Percentiles rank a stretch among this genome's conserved stretches.
Conservation (phyloP, 2,329 filamentous ascomycete genomes). For the Aureobasidium vineae region DNA sequence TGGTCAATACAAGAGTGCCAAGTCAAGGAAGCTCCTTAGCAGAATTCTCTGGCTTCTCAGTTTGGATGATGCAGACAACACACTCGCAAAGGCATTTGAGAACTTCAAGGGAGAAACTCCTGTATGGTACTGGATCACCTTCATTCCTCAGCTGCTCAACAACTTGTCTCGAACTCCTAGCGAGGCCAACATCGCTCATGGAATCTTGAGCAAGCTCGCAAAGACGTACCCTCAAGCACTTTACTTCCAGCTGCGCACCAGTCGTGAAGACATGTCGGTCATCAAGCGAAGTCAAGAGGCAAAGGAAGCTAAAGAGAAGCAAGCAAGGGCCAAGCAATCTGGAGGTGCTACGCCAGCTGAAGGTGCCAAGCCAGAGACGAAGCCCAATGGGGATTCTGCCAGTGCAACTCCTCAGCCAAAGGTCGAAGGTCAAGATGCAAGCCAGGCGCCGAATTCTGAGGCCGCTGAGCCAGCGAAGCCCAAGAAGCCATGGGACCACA, state of each 20-base stretch:
- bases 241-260: conserved; percentile 93
- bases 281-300: conserved; percentile 83
- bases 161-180: conserved; percentile 74
- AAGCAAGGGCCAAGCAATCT: conserved; percentile 58
- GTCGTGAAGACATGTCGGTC: conserved; percentile 85
- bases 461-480: conserved; percentile 47
- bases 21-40: conserved; percentile 89
- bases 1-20: conserved; percentile 94
- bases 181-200: conserved; percentile 82
- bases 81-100: conserved; percentile 81
- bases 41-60: conserved; percentile 94
- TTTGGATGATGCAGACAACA: conserved; percentile 82
- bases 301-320: conserved; percentile 56
- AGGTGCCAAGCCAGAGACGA: conserved; percentile 37
- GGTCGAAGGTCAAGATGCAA: conserved; percentile 29
- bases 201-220: conserved; percentile 86
- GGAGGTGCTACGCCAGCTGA: conserved; percentile 34
- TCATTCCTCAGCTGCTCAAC: conserved; percentile 92
- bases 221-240: conserved; percentile 92
- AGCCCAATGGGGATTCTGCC: conserved; percentile 45
- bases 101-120: conserved; percentile 97
- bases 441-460: conserved; percentile 33
- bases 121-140: conserved; percentile 99
- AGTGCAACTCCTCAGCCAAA: conserved; percentile 40
- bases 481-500: conserved; percentile 92